A percentile compares a stretch with the other conserved stretches of the same genome.
phyloP scores from a whole-genome alignment of 2,329 filamentous ascomycete genomes.

The Chrysoporthe cubensis region DNA sequence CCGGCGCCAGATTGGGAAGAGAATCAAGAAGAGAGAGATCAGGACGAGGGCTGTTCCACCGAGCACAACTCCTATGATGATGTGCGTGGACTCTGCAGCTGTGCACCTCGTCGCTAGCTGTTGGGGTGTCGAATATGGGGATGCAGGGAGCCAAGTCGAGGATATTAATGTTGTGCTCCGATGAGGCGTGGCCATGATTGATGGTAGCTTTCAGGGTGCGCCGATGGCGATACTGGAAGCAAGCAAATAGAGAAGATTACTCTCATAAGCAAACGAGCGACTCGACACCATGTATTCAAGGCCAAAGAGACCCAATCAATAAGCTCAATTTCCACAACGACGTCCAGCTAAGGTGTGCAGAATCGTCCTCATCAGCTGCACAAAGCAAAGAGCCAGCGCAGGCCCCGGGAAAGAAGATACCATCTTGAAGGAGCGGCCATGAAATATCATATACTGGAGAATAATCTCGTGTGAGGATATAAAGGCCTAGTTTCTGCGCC shows the following conservation, averaged over 20 bases:
- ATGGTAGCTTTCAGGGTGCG: not conserved
- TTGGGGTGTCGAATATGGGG: not conserved
- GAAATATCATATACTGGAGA: not conserved
- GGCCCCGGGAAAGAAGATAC: constrained; percentile 11
- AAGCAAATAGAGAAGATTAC: not conserved
- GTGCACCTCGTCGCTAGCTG: not conserved
- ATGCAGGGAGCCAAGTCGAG: not conserved
- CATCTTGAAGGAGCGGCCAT: not conserved
- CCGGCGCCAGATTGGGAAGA: constrained; percentile 8
- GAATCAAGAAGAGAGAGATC: not conserved
- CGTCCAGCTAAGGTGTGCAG: constrained; percentile 1
- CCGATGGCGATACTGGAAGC: not conserved
- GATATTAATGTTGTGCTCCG: not conserved
- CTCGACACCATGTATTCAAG: not conserved
- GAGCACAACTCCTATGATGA: constrained; percentile 22
- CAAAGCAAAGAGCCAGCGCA: constrained; percentile 9
- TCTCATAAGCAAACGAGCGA: not conserved
- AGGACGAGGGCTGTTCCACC: constrained; percentile 18
- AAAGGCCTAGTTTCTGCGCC: not conserved
- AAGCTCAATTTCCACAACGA: not conserved
- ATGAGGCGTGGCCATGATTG: not conserved
- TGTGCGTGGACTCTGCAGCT: not conserved
- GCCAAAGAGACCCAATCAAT: too few relatives aligned
- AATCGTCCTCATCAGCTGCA: constrained; percentile 11
- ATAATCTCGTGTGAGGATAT: not conserved